phyloP scores from a whole-genome alignment of 164 flowering plant genomes.

The Chimonanthus praecox region DNA sequence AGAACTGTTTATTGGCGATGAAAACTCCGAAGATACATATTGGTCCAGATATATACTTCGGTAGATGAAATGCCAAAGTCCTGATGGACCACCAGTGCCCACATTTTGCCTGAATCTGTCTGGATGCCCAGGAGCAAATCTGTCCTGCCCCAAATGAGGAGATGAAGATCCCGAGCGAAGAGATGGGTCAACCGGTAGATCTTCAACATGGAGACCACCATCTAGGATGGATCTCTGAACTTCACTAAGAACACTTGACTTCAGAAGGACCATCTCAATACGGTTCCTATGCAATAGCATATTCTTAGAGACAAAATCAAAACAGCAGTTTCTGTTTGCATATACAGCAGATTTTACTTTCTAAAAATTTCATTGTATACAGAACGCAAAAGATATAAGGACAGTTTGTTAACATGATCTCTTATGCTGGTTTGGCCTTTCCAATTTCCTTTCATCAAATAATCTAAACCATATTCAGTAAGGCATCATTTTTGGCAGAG shows the following conservation, averaged over 20 bases:
- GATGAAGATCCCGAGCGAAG: slow-evolving; percentile 46
- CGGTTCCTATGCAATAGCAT: slow-evolving; percentile 46
- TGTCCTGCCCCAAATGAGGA: slow-evolving; percentile 57
- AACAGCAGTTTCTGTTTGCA: neutral
- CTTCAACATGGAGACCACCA: slow-evolving; percentile 93
- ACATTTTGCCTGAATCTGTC: slow-evolving; percentile 30
- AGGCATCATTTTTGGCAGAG: neutral
- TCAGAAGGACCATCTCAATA: slow-evolving; percentile 74
- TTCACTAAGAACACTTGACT: slow-evolving; percentile 92
- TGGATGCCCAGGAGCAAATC: slow-evolving; percentile 38
- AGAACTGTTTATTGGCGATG: slow-evolving; percentile 61
- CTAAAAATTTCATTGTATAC: neutral
- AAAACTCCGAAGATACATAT: slow-evolving; percentile 94
- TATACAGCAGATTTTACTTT: neutral
- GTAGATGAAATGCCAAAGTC: slow-evolving; percentile 97
- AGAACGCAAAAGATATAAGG: neutral
- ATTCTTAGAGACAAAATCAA: neutral
- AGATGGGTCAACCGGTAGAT: slow-evolving; percentile 65
- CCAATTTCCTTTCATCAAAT: neutral
- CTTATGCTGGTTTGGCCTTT: too few species aligned
- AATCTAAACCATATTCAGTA: neutral
- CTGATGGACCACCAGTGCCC: slow-evolving; percentile 86
- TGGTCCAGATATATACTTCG: slow-evolving; percentile 90
- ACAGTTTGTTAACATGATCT: neutral
- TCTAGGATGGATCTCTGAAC: slow-evolving; percentile 82